Evolutionary conservation across 1,139 yeast species (phyloP), one percentile per base, ranked within the genome.

Genomic region (Pichia sorboxylosa): DNA sequence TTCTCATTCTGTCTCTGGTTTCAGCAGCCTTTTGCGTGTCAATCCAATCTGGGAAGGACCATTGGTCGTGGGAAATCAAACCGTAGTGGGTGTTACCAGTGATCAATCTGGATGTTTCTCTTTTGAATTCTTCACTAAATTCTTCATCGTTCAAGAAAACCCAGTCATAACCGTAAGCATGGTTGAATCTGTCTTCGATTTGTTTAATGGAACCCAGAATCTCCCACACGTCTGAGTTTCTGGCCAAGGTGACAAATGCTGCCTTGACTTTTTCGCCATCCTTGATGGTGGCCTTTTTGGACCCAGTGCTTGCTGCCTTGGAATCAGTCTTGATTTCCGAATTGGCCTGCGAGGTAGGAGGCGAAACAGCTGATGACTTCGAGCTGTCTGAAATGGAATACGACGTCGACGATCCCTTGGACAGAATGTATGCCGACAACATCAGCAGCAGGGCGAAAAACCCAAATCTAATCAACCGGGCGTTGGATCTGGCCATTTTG

Each of bases 101-200:
- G 20, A 61, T 59, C 23, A 66, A 41, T 9, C 61, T 50, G 3
- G 55, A 34, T 1, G 69, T 58, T 21, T 61, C 58, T 27, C 44
- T 52, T 40, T 55, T 63, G 49, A 70, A 69, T 36, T 61, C 66
- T 4, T 61, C 64, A 30, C 59, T 52, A 49, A 69, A 69, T 11
- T 63, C 66, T 39, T 63, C 63, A 42, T 69, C 74, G 36, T 63
- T 66, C 38, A 80, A 60, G 49, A 81, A 81, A 10, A 80, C 80
- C 92, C 92, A 81, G 52, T 80, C 90, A 52, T 81, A 81, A 47
- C 75, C 63, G 57, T 56, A 80, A 37, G 69, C 63, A 26, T 59
- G 51, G 58, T 81, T 81, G 61, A 80, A 81, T 29, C 85, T 61
- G 50, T 77, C 83, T 55, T 81, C 90, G 34, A 78, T 64, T 29